These are phyloP conservation scores for Phytophthora melonis DNA, from an alignment of 352 stramenopile species.

Conservation along the genomic window DNA sequence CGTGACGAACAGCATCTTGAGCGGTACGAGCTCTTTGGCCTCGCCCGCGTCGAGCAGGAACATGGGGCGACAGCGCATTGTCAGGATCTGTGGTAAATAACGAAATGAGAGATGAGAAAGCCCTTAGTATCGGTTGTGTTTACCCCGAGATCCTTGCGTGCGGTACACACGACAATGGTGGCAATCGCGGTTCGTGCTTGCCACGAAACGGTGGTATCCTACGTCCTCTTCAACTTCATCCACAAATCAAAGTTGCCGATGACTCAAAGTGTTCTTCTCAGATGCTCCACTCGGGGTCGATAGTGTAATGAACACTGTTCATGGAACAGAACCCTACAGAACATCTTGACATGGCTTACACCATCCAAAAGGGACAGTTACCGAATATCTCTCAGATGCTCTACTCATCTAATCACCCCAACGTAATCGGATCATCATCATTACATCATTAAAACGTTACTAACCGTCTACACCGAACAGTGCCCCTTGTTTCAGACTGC, in stretches of 20 bases:
- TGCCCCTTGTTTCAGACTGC: too few relatives aligned
- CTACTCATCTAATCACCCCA: not conserved
- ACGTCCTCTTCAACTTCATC: constrained; percentile 18
- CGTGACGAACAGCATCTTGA: constrained; percentile 34
- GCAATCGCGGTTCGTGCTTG: not conserved
- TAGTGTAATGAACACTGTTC: too few relatives aligned
- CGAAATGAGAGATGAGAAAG: not conserved
- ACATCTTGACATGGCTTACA: too few relatives aligned
- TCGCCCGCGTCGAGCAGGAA: constrained; percentile 40
- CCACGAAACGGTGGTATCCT: constrained; percentile 2
- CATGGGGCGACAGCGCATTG: constrained; percentile 28
- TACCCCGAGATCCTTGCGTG: not conserved
- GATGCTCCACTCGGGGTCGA: too few relatives aligned
- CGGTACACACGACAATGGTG: constrained; percentile 3
- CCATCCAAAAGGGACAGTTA: too few relatives aligned
- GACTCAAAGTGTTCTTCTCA: not conserved
- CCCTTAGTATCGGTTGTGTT: not conserved
- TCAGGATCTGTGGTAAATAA: not conserved
- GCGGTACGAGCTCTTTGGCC: constrained; percentile 28
- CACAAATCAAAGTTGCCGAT: constrained; percentile 14
- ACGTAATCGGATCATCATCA: not conserved
- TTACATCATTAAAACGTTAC: too few relatives aligned
- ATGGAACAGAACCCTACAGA: too few relatives aligned
- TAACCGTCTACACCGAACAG: too few relatives aligned
- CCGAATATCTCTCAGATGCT: not conserved